Conservation (phyloP, 768 basidiomycete genomes). For the Leccinum disarticulatum region DNA sequence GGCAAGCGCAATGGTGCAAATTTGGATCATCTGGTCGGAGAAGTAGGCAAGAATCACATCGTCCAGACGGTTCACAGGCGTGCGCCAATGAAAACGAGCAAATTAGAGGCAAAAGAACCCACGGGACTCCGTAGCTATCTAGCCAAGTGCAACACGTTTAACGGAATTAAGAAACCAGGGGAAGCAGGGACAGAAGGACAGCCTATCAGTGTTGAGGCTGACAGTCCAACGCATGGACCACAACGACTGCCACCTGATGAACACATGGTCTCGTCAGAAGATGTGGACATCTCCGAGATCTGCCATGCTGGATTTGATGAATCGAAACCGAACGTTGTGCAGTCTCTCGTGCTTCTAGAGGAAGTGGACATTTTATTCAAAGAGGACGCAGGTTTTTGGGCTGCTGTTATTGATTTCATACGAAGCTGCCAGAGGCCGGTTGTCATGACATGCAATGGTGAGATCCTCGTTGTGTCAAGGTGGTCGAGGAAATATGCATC, state of each 20-base stretch:
- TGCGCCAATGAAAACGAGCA: conserved; percentile 7
- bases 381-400: conserved; percentile 86
- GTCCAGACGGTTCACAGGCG: conserved; percentile 42
- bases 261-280: conserved; percentile 3
- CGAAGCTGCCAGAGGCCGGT: conserved; percentile 84
- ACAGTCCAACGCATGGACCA: conserved; percentile 4
- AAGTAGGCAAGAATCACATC: conserved; percentile 91
- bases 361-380: conserved; percentile 94
- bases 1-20: conserved; percentile 83
- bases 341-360: conserved; percentile 89
- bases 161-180: not conserved
- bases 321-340: conserved; percentile 46
- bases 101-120: conserved; percentile 7
- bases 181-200: conserved; percentile 18
- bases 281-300: not conserved
- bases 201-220: conserved; percentile 25
- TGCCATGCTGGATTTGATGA: conserved; percentile 12
- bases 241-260: conserved; percentile 4
- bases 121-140: conserved; percentile 21
- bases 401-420: conserved; percentile 77
- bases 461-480: conserved; percentile 17
- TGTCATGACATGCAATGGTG: conserved; percentile 94
- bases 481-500: conserved; percentile 9
- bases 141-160: conserved; percentile 7
- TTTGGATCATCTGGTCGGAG: conserved; percentile 80